Evolutionary conservation across 768 basidiomycete genomes (phyloP), one percentile per base, ranked within the genome.

Genomic region (Inosperma sp.): DNA sequence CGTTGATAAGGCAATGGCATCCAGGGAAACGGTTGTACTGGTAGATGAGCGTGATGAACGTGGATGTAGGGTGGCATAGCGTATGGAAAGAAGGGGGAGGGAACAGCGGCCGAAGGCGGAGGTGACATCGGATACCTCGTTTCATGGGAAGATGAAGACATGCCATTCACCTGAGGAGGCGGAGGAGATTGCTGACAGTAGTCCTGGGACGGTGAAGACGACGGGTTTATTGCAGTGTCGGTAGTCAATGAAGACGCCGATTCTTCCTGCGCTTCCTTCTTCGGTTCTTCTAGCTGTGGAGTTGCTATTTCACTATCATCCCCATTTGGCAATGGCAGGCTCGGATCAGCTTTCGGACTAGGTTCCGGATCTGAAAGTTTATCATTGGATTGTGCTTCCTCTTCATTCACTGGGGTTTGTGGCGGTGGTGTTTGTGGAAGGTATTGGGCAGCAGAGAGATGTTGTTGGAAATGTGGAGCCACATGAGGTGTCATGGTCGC

Each of bases 401-500:
- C 22, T 19, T 9, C 3, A 14, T n/a, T n/a, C n/a, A n/a, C n/a
- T n/a, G n/a, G n/a, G n/a, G 22, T 16, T 7, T 23, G 13, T 7
- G n/a, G 7, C 14, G 7, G 14, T 26, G 14, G 14, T 19, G 36
- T 3, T 26, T 6, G 49, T 23, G 49, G 29, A 23, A 10, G 13
- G 12, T 10, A 43, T 29, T n/a, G 53, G 25, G 17, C 8, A 5
- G 26, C 22, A 34, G 33, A 46, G 12, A 17, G 40, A 30, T 53
- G 47, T 34, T 49, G 42, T 21, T 46, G 49, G 13, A 53, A 47
- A 26, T 54, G 51, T 35, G 67, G 60, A 22, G 62, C 59, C 35
- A 55, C 48, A 9, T 60, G 59, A 23, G 68, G 67, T 13, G 64
- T 57, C 54, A 73, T 62, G 0, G 71, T 65, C 2, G 75, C 63